Percentiles rank a stretch among this genome's conserved stretches.
These are phyloP conservation scores for Ganoderma lucidum DNA, from an alignment of 1,284 basidiomycete species.

Conservation along the genomic window DNA sequence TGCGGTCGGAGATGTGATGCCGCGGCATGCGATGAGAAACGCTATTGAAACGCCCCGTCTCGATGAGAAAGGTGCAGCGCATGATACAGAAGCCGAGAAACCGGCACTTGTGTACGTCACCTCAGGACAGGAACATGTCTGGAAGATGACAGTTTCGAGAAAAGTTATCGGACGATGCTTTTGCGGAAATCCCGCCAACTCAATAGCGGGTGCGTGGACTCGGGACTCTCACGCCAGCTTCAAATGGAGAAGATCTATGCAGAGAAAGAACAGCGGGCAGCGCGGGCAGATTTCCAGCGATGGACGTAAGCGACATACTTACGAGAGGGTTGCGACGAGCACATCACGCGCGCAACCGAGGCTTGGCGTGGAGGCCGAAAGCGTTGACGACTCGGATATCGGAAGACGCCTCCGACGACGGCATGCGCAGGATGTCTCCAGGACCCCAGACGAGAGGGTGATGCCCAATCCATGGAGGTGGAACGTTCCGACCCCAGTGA, in stretches of 20 bases:
- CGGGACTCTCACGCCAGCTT: background rate
- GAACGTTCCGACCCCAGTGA: slow-evolving; percentile 8
- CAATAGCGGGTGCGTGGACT: background rate
- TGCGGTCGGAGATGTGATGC: background rate
- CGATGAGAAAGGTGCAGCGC: slow-evolving; percentile 2
- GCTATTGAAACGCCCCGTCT: background rate
- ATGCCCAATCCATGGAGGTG: slow-evolving; percentile 1
- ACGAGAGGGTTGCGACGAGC: background rate
- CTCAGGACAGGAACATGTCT: background rate
- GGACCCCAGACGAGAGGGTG: slow-evolving; percentile 4
- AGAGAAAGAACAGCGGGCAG: background rate
- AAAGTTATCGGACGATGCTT: background rate
- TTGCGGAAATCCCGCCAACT: slow-evolving; percentile 4
- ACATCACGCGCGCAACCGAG: background rate
- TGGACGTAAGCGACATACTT: slow-evolving; percentile 8
- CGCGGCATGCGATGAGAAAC: background rate
- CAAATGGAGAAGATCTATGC: background rate
- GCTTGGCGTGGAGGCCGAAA: background rate
- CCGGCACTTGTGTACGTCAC: slow-evolving; percentile 7
- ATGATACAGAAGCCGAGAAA: slow-evolving; percentile 4
- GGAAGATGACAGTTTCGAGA: slow-evolving; percentile 3
- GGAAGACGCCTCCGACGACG: slow-evolving; percentile 5
- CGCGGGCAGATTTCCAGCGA: background rate
- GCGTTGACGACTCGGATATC: slow-evolving; percentile 6
- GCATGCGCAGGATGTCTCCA: background rate